phyloP scores from a whole-genome alignment of 2,329 filamentous ascomycete species.

The Endoconidiophora laricicola region DNA sequence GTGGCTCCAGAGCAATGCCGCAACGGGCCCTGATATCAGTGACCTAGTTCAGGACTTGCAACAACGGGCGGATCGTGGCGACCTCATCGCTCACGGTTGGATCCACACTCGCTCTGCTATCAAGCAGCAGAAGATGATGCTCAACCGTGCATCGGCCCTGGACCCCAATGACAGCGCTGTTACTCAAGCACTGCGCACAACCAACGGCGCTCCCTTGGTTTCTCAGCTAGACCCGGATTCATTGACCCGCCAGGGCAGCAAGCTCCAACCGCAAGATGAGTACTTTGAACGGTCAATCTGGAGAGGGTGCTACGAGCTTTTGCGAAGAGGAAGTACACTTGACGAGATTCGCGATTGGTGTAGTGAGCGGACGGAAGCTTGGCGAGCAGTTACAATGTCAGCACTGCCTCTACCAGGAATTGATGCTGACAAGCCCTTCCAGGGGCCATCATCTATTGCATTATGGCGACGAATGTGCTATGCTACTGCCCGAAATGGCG shows the following conservation, averaged over 20 bases:
- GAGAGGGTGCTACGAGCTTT: conserved; percentile 85
- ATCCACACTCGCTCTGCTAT: conserved; percentile 79
- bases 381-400: conserved; percentile 73
- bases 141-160: conserved; percentile 43
- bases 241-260: conserved; percentile 58
- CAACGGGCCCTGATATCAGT: conserved; percentile 52
- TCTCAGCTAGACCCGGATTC: conserved; percentile 90
- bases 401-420: conserved; percentile 44
- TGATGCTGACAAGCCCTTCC: conserved; percentile 25
- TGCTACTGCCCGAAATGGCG: conserved; percentile 49
- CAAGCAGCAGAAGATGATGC: conserved; percentile 73
- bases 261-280: conserved; percentile 65
- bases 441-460: conserved; percentile 28
- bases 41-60: conserved; percentile 61
- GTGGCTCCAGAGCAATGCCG: conserved; percentile 70
- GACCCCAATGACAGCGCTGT: conserved; percentile 44
- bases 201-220: conserved; percentile 49
- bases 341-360: conserved; percentile 72
- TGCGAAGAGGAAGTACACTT: conserved; percentile 66
- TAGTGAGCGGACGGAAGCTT: conserved; percentile 66
- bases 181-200: conserved; percentile 37
- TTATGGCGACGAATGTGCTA: conserved; percentile 69
- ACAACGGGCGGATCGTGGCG: conserved; percentile 58
- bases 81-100: conserved; percentile 78
- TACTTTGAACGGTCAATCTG: conserved; percentile 83